Base-by-base conservation (phyloP, 1,139 yeast genomes). In the Candida mesenterica region DNA sequence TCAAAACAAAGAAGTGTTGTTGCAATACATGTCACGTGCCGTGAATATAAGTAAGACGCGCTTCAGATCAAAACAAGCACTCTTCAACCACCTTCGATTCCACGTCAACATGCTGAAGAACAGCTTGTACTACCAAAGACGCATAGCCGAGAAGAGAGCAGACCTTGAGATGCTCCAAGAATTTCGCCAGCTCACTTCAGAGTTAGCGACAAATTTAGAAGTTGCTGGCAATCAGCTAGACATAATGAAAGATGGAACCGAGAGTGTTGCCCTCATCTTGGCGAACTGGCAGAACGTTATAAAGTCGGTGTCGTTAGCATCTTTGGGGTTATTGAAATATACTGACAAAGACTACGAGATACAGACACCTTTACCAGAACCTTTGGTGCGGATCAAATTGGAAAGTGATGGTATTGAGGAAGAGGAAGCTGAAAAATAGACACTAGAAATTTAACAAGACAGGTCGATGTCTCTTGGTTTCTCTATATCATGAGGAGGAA, bases 251-350 rank as follows among this genome's bases (percentile, higher is more conserved):
- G 73, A 69, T 26, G 87, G 86, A 0, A 72, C 88, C 2, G 78
- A 72, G 38, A 70, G 79, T 30, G 79, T 78, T 8, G 73, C 70
- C 4, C 53, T 68, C 12, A 74, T 79, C 4, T 62, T 81, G 48
- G 69, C 81, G 7, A 82, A 81, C 45, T 85, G 95, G 95, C 75
- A 77, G 41, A 78, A 75, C 41, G 82, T 85, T 13, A 66, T 81
- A 15, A 68, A 79, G 41, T 76, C 88, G 1, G 75, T 84, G 0
- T 75, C 83, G 8, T 57, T 85, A 49, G 90, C 94, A 0, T 77
- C 89, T 0, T 57, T 79, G 48, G 79, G 82, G 3, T 57, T 81
- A 33, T 55, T 72, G 39, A 72, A 68, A 37, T 69, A 75, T 42
- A 46, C 71, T 0, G 72, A 70, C 17, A 60, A 61, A 23, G 79